A percentile compares a stretch with the other conserved stretches of the same genome.
Conservation (phyloP, 2,329 filamentous ascomycete species). For the Aspergillus ruber region DNA sequence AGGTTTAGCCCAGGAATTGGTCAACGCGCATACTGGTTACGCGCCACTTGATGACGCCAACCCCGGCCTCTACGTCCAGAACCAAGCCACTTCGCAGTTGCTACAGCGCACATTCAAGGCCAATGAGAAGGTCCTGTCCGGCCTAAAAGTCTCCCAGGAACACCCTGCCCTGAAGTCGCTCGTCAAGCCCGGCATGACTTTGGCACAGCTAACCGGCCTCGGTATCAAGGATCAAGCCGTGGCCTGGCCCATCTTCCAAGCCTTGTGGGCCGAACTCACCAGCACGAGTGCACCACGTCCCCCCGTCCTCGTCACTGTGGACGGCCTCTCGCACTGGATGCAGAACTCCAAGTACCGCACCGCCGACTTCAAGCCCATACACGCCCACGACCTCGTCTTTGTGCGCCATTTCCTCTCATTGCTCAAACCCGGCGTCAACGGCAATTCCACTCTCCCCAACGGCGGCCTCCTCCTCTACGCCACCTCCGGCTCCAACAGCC, state of each 20-base stretch:
- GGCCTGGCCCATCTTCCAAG: constrained; percentile 73
- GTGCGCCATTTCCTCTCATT: constrained; percentile 68
- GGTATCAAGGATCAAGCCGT: constrained; percentile 68
- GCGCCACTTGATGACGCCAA: constrained; percentile 54
- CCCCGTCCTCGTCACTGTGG: constrained; percentile 67
- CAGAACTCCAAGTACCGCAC: constrained; percentile 67
- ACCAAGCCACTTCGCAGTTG: constrained; percentile 67
- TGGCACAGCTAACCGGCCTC: constrained; percentile 62
- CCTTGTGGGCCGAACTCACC: constrained; percentile 73
- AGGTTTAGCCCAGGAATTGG: constrained; percentile 67
- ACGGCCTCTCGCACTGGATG: constrained; percentile 79
- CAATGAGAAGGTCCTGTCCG: constrained; percentile 60
- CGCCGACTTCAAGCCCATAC: constrained; percentile 64
- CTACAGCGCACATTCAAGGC: constrained; percentile 66
- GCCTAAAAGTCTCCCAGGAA: constrained; percentile 44
- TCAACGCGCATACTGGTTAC: constrained; percentile 76
- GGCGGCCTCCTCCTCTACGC: constrained; percentile 74
- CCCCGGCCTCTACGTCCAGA: constrained; percentile 64
- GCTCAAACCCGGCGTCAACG: constrained; percentile 40
- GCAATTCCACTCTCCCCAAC: constrained; percentile 50
- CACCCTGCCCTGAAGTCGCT: constrained; percentile 56
- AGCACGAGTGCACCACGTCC: constrained; percentile 46
- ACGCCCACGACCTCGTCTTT: constrained; percentile 76
- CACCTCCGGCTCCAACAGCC: constrained; percentile 65
- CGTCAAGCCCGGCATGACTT: constrained; percentile 52